Percentiles rank a stretch among this genome's conserved stretches.
phyloP scores from a whole-genome alignment of 495 filamentous ascomycete species.

The Apodospora peruviana region DNA sequence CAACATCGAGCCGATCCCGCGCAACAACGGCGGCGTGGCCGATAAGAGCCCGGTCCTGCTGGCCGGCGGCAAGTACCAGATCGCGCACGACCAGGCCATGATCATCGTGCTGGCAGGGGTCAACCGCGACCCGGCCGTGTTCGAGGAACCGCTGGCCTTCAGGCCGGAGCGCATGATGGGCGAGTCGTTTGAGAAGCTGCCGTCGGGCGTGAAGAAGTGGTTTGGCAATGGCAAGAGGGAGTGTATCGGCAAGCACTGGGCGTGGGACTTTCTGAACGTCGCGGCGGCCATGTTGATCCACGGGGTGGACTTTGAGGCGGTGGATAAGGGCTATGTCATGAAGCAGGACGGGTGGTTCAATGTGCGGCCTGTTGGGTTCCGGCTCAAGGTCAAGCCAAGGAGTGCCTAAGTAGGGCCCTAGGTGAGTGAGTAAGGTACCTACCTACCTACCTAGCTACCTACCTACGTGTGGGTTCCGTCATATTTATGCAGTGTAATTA shows the following conservation, averaged over 20 bases:
- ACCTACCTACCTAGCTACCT: not conserved
- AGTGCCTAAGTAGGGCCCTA: slow-evolving; percentile 1
- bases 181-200: slow-evolving; percentile 52
- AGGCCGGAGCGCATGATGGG: slow-evolving; percentile 63
- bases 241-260: slow-evolving; percentile 65
- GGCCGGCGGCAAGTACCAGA: slow-evolving; percentile 60
- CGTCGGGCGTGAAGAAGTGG: slow-evolving; percentile 57
- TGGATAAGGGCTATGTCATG: slow-evolving; percentile 50
- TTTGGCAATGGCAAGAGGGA: slow-evolving; percentile 66
- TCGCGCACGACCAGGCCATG: slow-evolving; percentile 55
- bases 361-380: slow-evolving; percentile 34
- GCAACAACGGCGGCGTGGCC: too few species aligned
- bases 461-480: not conserved
- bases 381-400: slow-evolving; percentile 35
- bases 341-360: slow-evolving; percentile 48
- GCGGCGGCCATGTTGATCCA: slow-evolving; percentile 52
- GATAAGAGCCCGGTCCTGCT: slow-evolving; percentile 38
- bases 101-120: slow-evolving; percentile 55
- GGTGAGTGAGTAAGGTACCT: not conserved
- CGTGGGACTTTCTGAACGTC: slow-evolving; percentile 57
- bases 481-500: not conserved
- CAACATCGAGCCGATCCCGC: slow-evolving; percentile 52
- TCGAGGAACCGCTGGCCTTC: slow-evolving; percentile 58
- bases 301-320: slow-evolving; percentile 56
- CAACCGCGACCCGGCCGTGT: slow-evolving; percentile 65